Conservation (phyloP, 2,329 filamentous ascomycete genomes). For the Fusarium brevicatenulatum region DNA sequence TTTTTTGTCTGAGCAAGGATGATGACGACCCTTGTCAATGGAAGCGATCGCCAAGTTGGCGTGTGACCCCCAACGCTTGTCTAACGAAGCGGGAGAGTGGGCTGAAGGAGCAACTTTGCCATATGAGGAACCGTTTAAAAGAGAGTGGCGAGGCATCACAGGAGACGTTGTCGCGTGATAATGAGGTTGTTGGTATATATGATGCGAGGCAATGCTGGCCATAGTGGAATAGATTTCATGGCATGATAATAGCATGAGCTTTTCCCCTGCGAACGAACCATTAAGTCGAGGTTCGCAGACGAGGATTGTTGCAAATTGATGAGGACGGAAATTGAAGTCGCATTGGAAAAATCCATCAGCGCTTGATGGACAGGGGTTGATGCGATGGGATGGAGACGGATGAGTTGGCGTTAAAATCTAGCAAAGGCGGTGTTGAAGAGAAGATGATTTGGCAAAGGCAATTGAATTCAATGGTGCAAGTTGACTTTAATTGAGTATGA, state of each 20-base stretch:
- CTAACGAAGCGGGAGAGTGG: slow-evolving; percentile 34
- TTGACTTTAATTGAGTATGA: neutral
- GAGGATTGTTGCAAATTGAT: slow-evolving; percentile 18
- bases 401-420: slow-evolving; percentile 13
- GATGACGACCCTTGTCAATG: slow-evolving; percentile 28
- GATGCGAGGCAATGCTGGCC: neutral
- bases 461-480: neutral
- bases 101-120: slow-evolving; percentile 29
- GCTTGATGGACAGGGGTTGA: slow-evolving; percentile 32
- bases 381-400: slow-evolving; percentile 30
- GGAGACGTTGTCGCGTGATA: slow-evolving; percentile 24
- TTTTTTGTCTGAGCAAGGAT: slow-evolving; percentile 22
- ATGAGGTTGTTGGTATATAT: slow-evolving; percentile 3
- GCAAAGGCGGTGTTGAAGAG: slow-evolving; percentile 28
- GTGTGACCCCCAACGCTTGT: slow-evolving; percentile 40
- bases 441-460: slow-evolving; percentile 2
- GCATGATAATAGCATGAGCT: slow-evolving; percentile 14
- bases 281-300: neutral
- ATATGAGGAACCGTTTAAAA: slow-evolving; percentile 34
- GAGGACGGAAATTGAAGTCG: slow-evolving; percentile 23
- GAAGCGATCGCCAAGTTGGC: slow-evolving; percentile 28
- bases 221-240: neutral
- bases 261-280: slow-evolving; percentile 9
- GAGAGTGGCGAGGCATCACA: slow-evolving; percentile 23
- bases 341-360: slow-evolving; percentile 23